Conservation (phyloP, 2,329 filamentous ascomycete genomes). For the Pseudogymnoascus pannorum region DNA sequence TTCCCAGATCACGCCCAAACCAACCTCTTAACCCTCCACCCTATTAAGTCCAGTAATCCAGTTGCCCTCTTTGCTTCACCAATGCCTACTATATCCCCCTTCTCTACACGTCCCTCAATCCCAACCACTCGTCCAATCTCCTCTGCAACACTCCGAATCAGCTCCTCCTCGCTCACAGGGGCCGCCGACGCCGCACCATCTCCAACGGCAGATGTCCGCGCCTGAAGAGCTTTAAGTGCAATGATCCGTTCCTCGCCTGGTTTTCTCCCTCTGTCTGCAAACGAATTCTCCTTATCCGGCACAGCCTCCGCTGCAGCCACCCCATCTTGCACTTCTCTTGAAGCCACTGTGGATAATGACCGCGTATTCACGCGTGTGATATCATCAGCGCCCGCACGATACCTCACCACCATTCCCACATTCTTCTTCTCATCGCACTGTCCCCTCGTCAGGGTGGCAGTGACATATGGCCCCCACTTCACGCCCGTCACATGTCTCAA, state of each 20-base stretch:
- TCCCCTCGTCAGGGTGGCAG: conserved; percentile 69
- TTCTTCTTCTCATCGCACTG: conserved; percentile 75
- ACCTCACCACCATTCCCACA: conserved; percentile 74
- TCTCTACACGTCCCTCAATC: conserved; percentile 37
- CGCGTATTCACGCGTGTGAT: conserved; percentile 78
- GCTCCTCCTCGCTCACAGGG: conserved; percentile 40
- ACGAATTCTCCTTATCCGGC: neutral
- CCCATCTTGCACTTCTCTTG: conserved; percentile 16
- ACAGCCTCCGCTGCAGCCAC: conserved; percentile 14
- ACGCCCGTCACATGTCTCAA: conserved; percentile 66
- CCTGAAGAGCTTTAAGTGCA: conserved; percentile 50
- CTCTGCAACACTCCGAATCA: conserved; percentile 53
- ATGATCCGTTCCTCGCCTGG: conserved; percentile 32
- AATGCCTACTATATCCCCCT: conserved; percentile 70
- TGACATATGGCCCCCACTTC: conserved; percentile 81
- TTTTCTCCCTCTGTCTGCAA: conserved; percentile 11
- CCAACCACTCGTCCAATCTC: conserved; percentile 65
- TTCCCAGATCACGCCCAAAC: conserved; percentile 58
- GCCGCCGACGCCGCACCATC: conserved; percentile 17
- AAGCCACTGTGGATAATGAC: conserved; percentile 55
- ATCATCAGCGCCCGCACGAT: conserved; percentile 63
- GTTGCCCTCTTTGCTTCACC: conserved; percentile 83
- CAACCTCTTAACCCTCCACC: conserved; percentile 86
- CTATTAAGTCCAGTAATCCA: conserved; percentile 75
- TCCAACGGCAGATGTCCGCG: conserved; percentile 34